Evolutionary conservation across 2,329 filamentous ascomycete genomes (phyloP), one percentile per base, ranked within the genome.

Genomic region (Teratosphaeria pseudoeucalypti): DNA sequence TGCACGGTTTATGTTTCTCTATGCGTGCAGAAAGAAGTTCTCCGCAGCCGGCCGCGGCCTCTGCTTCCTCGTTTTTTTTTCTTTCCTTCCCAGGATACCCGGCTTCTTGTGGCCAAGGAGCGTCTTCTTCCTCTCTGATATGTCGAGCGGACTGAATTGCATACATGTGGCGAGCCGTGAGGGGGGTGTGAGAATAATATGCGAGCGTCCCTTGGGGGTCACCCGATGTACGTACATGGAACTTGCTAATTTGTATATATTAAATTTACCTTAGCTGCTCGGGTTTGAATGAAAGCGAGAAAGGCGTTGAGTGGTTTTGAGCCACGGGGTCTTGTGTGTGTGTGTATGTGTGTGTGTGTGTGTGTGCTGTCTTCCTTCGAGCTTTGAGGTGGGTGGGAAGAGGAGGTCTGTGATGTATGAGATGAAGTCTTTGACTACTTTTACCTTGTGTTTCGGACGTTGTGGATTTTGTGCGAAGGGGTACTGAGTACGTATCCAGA

Each of bases 161-260:
- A 9, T 6, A 39, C 16, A 11, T 19, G 43, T 19, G 19, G 6
- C n/a, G n/a, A 49, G 16, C n/a, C 16, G 6, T 6, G 5, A 49
- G 9, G 12, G 37, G 1, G 23, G 23, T 23, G 23, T 19, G 9
- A n/a, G 3, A 23, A 23, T 23, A 23, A 23, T 23, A 23, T 23
- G 43, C 43, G 23, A 5, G 54, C 58, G 19, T 19, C 14, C 23
- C 23, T 60, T 57, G 58, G 55, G 43, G 34, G 47, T 52, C 52
- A 39, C 6, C 43, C 43, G n/a, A 29, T 60, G 59, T 60, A 60
- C 6, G 49, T 58, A 23, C 23, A 23, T 23, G 23, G 57, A 34
- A 29, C 29, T 29, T 43, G 37, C 37, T 61, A 61, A 61, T 61
- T 57, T 61, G 34, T 58, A 61, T 61, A 47, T 58, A 61, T 53